Evolutionary conservation across 2,329 filamentous ascomycete species (phyloP).

Genomic region (Juglanconis juglandina): DNA sequence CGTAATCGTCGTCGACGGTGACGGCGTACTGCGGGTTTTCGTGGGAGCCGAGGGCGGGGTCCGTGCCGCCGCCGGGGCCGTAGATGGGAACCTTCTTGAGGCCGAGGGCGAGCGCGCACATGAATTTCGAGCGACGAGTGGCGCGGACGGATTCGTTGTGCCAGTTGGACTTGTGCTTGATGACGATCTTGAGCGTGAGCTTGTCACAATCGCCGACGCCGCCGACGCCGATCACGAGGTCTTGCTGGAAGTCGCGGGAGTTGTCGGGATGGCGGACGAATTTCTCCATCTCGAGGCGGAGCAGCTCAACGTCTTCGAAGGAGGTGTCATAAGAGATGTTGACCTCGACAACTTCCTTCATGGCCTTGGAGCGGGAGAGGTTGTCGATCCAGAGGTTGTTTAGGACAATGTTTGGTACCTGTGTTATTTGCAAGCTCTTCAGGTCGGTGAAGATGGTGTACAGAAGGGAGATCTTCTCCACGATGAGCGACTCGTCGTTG

Average conservation of each 20-base stretch:
- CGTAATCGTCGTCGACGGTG: conserved; percentile 65
- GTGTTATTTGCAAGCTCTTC: conserved; percentile 68
- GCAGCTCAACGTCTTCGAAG: conserved; percentile 83
- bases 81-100: conserved; percentile 85
- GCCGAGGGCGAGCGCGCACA: conserved; percentile 85
- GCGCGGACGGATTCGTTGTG: conserved; percentile 80
- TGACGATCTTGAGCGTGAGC: conserved; percentile 75
- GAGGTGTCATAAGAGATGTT: conserved; percentile 81
- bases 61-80: conserved; percentile 69
- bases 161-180: conserved; percentile 92
- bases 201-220: conserved; percentile 85
- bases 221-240: conserved; percentile 73
- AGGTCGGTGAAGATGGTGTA: conserved; percentile 90
- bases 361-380: conserved; percentile 82
- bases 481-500: conserved; percentile 64
- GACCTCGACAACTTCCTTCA: conserved; percentile 80
- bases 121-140: conserved; percentile 86
- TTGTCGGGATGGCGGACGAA: conserved; percentile 86
- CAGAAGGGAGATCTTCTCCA: conserved; percentile 90
- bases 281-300: conserved; percentile 77
- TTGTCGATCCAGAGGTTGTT: conserved; percentile 97
- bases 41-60: conserved; percentile 55
- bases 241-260: conserved; percentile 82
- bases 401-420: conserved; percentile 87
- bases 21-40: conserved; percentile 82